A percentile compares a stretch with the other conserved stretches of the same genome.
Conservation (phyloP, 768 basidiomycete species). For the Antrodiella citrinella region DNA sequence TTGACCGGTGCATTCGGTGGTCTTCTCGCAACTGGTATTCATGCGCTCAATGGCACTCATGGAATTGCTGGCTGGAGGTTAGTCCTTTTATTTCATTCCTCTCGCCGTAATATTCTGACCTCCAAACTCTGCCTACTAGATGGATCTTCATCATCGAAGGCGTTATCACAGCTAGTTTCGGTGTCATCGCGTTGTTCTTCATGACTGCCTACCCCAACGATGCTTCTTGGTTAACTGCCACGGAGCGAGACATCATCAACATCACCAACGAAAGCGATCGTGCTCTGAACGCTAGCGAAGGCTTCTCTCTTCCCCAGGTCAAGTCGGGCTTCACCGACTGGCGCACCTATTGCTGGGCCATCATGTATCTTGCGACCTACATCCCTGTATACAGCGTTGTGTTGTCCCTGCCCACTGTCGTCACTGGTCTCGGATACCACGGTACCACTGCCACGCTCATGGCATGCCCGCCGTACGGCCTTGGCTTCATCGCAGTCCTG, state of each 20-base stretch:
- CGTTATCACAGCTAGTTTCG: constrained; percentile 32
- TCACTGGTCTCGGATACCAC: constrained; percentile 51
- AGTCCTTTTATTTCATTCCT: too few species aligned
- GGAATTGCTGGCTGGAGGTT: constrained; percentile 31
- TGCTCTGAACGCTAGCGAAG: constrained; percentile 21
- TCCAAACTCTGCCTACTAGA: constrained; percentile 4
- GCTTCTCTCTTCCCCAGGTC: constrained; percentile 30
- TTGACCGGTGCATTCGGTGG: constrained; percentile 18
- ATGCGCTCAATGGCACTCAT: constrained; percentile 29
- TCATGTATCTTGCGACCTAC: constrained; percentile 37
- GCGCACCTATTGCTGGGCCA: constrained; percentile 30
- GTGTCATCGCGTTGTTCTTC: constrained; percentile 24
- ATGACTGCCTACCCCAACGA: constrained; percentile 45
- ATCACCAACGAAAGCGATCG: constrained; percentile 30
- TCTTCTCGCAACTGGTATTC: constrained; percentile 28
- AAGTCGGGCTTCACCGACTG: constrained; percentile 29
- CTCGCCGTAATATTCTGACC: background rate
- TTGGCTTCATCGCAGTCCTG: constrained; percentile 24
- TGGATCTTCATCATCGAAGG: constrained; percentile 41
- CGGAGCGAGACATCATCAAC: constrained; percentile 34
- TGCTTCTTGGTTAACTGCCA: constrained; percentile 32
- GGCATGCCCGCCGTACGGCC: constrained; percentile 42
- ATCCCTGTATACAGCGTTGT: constrained; percentile 33
- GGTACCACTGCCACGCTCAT: constrained; percentile 52
- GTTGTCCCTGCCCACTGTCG: constrained; percentile 68